Conservation (phyloP, 805 yeast species). For the Sungouiella blattae region DNA sequence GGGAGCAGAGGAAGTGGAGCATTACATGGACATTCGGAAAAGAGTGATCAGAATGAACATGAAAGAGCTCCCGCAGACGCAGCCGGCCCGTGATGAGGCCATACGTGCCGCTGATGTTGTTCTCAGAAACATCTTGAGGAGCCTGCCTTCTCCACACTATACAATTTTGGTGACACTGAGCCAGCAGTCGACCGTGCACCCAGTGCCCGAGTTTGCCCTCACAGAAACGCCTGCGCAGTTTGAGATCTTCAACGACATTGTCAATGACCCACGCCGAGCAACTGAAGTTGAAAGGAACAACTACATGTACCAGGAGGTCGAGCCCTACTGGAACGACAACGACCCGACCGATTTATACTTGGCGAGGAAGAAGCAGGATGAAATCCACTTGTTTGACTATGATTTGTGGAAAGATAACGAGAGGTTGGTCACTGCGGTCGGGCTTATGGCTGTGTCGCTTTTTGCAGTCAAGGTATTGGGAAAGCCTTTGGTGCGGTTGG, state of each 20-base stretch:
- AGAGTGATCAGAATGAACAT: constrained; percentile 61
- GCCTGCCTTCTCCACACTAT: constrained; percentile 70
- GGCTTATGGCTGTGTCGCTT: constrained; percentile 20
- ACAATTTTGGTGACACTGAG: constrained; percentile 54
- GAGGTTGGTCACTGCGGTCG: constrained; percentile 38
- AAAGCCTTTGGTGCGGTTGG: neutral
- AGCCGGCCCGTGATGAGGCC: constrained; percentile 20
- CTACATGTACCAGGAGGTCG: constrained; percentile 26
- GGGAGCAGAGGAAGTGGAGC: constrained; percentile 45
- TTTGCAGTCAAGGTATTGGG: constrained; percentile 13
- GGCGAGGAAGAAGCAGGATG: constrained; percentile 26
- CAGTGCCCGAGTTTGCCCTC: constrained; percentile 28
- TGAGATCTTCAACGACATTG: constrained; percentile 54
- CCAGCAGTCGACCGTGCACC: constrained; percentile 22
- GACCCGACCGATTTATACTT: constrained; percentile 31
- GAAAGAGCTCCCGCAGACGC: constrained; percentile 39
- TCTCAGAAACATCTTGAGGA: constrained; percentile 55
- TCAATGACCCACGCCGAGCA: constrained; percentile 48
- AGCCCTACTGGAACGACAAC: constrained; percentile 15
- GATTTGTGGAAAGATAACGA: constrained; percentile 52
- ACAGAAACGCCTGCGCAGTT: constrained; percentile 28
- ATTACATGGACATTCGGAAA: constrained; percentile 59
- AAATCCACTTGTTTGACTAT: constrained; percentile 39
- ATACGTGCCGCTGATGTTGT: constrained; percentile 43
- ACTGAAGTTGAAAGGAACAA: constrained; percentile 56